Percentiles rank a stretch among this genome's conserved stretches.
Evolutionary conservation across 305 asterid species (phyloP).

Genomic region (Petunia hybrid): DNA sequence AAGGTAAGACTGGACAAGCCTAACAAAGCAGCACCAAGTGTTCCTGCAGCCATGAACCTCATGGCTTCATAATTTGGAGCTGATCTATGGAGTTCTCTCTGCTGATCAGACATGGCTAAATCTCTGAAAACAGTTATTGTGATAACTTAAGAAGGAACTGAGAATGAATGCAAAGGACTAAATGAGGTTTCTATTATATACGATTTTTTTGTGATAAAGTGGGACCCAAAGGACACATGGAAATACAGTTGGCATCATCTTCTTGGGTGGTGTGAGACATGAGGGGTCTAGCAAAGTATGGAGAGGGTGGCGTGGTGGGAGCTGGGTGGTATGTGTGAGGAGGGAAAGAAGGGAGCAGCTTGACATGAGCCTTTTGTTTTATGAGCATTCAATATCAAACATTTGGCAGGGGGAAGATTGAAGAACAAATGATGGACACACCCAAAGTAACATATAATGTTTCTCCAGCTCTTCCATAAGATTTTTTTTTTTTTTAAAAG

Average conservation of each 20-base stretch:
- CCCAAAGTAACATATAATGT: not conserved
- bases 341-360: not conserved
- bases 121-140: not conserved
- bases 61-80: conserved; percentile 31
- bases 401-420: not conserved
- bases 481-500: no score
- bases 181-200: not conserved
- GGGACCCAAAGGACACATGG: conserved; percentile 12
- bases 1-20: conserved; percentile 50
- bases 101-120: conserved; percentile 41
- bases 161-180: conserved; percentile 12
- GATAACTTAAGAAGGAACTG: not conserved
- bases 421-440: not conserved
- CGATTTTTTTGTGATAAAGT: conserved; percentile 20
- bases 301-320: not conserved
- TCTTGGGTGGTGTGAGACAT: conserved; percentile 25
- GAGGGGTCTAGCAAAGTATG: conserved; percentile 29
- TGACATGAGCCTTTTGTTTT: conserved; percentile 18
- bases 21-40: conserved; percentile 48
- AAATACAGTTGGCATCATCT: conserved; percentile 18
- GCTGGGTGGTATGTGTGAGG: not conserved
- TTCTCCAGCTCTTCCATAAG: conserved; percentile 20
- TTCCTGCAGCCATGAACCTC: conserved; percentile 43
- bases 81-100: conserved; percentile 35
- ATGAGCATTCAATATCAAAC: conserved; percentile 8